Evolutionary conservation across 176 grass and related monocot species (phyloP).

Genomic region (Carex parvula): DNA sequence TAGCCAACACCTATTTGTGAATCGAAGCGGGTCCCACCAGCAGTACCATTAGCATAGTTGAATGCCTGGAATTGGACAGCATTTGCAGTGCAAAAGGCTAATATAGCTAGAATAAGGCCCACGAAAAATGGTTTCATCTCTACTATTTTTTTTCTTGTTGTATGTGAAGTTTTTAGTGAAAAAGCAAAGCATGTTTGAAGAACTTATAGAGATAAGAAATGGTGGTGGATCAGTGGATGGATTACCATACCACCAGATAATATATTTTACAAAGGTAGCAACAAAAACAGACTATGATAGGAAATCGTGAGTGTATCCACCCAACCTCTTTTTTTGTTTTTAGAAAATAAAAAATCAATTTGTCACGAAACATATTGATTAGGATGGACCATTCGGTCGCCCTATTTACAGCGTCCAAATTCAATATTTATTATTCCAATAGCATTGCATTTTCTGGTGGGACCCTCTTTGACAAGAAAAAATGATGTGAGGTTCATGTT

Average conservation of each 20-base stretch:
- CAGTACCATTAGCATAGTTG: conserved; percentile 41
- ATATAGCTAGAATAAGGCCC: neutral
- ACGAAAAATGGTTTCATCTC: conserved; percentile 2
- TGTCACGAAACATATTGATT: too few relatives aligned
- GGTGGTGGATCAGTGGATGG: neutral
- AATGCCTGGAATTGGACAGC: conserved; percentile 43
- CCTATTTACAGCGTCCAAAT: too few relatives aligned
- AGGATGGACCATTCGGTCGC: too few relatives aligned
- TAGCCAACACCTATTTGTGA: conserved; percentile 37
- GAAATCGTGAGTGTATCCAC: too few relatives aligned
- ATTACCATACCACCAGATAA: neutral
- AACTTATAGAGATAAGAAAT: neutral
- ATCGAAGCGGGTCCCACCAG: conserved; percentile 49
- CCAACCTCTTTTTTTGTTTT: too few relatives aligned
- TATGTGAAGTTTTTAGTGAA: neutral
- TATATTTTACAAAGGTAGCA: too few relatives aligned
- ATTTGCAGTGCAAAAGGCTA: neutral
- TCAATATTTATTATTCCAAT: too few relatives aligned
- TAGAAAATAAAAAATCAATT: too few relatives aligned
- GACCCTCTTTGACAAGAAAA: too few relatives aligned
- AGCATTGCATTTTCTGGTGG: too few relatives aligned
- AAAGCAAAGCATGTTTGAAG: neutral
- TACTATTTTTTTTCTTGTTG: neutral
- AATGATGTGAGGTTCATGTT: too few relatives aligned
- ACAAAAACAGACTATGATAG: too few relatives aligned